A percentile compares a stretch with the other conserved stretches of the same genome.
Conservation (phyloP, 805 yeast species). For the Lachancea waltii region DNA sequence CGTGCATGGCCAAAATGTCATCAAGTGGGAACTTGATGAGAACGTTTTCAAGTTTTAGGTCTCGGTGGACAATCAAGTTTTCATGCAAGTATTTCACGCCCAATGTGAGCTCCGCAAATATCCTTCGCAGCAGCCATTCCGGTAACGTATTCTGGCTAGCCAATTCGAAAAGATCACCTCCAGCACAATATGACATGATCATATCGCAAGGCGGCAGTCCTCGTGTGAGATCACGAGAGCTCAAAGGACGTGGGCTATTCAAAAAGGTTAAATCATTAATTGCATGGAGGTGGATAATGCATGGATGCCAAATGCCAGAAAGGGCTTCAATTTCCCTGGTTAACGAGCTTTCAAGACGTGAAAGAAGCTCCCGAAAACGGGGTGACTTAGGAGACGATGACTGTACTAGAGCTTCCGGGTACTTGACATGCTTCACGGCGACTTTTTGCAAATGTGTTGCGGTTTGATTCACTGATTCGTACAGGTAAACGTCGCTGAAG, state of each 20-base stretch:
- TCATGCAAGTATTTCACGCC: conserved; percentile 71
- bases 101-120: conserved; percentile 62
- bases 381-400: conserved; percentile 36
- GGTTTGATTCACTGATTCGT: conserved; percentile 27
- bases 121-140: conserved; percentile 47
- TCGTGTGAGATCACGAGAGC: conserved; percentile 8
- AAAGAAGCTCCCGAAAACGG: conserved; percentile 36
- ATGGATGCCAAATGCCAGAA: conserved; percentile 54
- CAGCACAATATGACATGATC: conserved; percentile 69
- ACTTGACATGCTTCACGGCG: conserved; percentile 64
- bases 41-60: conserved; percentile 82
- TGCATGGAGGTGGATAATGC: conserved; percentile 57
- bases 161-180: conserved; percentile 79
- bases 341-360: conserved; percentile 54
- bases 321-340: conserved; percentile 72
- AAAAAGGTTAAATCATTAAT: conserved; percentile 27
- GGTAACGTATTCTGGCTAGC: conserved; percentile 42
- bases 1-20: conserved; percentile 22
- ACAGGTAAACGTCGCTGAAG: conserved; percentile 58
- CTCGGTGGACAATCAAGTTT: conserved; percentile 74
- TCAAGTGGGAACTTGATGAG: conserved; percentile 41
- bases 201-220: conserved; percentile 37
- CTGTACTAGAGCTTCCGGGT: conserved; percentile 31
- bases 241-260: conserved; percentile 24
- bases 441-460: conserved; percentile 29